A percentile compares a stretch with the other conserved stretches of the same genome.
Evolutionary conservation across 139 green algal species (phyloP).

Genomic region (Chlamydomonas sp.): DNA sequence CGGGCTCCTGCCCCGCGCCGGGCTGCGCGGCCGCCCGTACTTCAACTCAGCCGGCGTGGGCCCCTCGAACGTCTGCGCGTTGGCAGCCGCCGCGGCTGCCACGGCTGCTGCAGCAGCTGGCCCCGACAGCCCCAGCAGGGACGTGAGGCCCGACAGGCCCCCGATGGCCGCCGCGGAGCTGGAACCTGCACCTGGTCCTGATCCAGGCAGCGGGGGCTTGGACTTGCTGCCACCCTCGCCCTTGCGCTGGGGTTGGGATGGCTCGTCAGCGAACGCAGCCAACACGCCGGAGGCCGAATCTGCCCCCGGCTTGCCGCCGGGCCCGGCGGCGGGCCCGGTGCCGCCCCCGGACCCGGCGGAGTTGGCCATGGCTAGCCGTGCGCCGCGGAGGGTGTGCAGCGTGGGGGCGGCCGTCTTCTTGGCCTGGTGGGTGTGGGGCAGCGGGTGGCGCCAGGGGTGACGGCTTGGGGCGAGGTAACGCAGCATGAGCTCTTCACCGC

Average conservation of each 20-base stretch:
- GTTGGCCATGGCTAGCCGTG: slow-evolving; percentile 26
- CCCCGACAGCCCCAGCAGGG: too few relatives aligned
- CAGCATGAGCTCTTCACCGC: too few relatives aligned
- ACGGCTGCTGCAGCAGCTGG: background rate
- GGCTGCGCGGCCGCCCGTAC: slow-evolving; percentile 20
- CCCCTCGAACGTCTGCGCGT: slow-evolving; percentile 4
- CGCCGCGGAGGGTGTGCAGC: slow-evolving; percentile 40
- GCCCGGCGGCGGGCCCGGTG: background rate
- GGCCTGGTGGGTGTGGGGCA: background rate
- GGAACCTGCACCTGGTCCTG: too few relatives aligned
- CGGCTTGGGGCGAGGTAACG: too few relatives aligned
- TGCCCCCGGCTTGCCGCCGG: background rate
- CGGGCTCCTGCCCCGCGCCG: background rate
- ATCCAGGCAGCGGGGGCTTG: too few relatives aligned
- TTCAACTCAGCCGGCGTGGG: slow-evolving; percentile 37
- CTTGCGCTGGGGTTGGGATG: background rate
- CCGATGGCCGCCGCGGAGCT: too few relatives aligned
- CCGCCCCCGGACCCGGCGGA: background rate
- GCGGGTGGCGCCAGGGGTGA: too few relatives aligned
- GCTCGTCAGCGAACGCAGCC: slow-evolving; percentile 27
- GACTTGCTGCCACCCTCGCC: slow-evolving; percentile 4
- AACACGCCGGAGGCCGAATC: background rate
- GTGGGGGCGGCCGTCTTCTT: slow-evolving; percentile 26
- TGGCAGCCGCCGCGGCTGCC: background rate
- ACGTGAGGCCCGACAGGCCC: slow-evolving; percentile 9